Evolutionary conservation across 768 basidiomycete species (phyloP).

Genomic region (Boletus edulis): DNA sequence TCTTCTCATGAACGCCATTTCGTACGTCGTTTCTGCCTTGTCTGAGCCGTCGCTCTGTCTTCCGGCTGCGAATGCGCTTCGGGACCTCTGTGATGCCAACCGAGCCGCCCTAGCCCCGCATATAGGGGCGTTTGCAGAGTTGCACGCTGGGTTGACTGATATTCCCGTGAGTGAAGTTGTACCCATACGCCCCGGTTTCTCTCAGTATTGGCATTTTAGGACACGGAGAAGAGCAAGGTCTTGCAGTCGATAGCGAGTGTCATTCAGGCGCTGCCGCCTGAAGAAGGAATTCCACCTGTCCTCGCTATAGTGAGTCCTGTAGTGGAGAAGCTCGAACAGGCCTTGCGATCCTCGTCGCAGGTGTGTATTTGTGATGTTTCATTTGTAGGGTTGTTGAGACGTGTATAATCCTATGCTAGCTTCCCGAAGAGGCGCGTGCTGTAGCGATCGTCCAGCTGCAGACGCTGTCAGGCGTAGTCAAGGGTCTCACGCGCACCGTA

Average conservation of each 20-base stretch:
- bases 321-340: slow-evolving; percentile 62
- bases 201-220: slow-evolving; percentile 38
- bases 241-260: slow-evolving; percentile 92
- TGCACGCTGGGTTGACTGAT: slow-evolving; percentile 72
- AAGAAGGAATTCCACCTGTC: slow-evolving; percentile 74
- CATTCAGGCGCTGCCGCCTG: slow-evolving; percentile 82
- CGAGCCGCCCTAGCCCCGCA: slow-evolving; percentile 79
- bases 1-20: slow-evolving; percentile 62
- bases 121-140: slow-evolving; percentile 78
- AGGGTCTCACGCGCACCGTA: slow-evolving; percentile 76
- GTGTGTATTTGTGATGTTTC: slow-evolving; percentile 37
- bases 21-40: slow-evolving; percentile 69
- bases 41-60: slow-evolving; percentile 62
- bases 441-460: slow-evolving; percentile 72
- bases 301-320: slow-evolving; percentile 79
- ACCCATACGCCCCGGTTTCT: neutral
- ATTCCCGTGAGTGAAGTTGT: slow-evolving; percentile 58
- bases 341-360: slow-evolving; percentile 50
- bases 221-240: slow-evolving; percentile 86
- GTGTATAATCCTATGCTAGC: slow-evolving; percentile 35
- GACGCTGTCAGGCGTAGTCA: slow-evolving; percentile 80
- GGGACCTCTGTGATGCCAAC: slow-evolving; percentile 89
- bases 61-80: slow-evolving; percentile 77
- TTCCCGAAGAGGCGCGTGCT: slow-evolving; percentile 68
- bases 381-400: neutral